A percentile compares a stretch with the other conserved stretches of the same genome.
phyloP scores from a whole-genome alignment of 176 grass and related monocot species.

The Cenchrus purpureus region DNA sequence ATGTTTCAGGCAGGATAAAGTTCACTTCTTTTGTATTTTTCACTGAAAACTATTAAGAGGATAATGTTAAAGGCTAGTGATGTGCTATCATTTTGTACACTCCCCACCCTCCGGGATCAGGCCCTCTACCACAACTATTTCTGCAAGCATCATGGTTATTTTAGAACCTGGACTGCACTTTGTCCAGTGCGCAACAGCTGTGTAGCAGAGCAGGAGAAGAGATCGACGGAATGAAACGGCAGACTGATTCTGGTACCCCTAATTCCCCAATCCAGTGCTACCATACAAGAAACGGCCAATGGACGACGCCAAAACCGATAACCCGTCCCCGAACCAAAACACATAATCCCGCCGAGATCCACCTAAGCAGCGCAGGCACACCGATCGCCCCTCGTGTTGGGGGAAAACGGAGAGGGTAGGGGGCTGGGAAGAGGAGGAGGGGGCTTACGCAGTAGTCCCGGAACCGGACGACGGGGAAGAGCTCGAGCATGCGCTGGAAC shows the following conservation, averaged over 20 bases:
- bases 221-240: background rate
- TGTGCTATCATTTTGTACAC: background rate
- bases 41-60: background rate
- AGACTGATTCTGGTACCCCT: background rate
- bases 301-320: background rate
- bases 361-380: background rate
- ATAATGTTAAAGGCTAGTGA: background rate
- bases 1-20: background rate
- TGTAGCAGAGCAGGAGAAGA: background rate
- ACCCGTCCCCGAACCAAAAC: background rate
- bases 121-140: background rate
- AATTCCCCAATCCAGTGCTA: background rate
- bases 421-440: background rate
- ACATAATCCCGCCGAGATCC: background rate
- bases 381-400: background rate
- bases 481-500: constrained; percentile 80
- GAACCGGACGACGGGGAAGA: constrained; percentile 83
- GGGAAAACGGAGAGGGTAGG: background rate
- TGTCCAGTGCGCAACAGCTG: background rate
- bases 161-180: background rate
- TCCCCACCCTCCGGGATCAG: background rate
- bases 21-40: background rate
- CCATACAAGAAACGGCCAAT: background rate
- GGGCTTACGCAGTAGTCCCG: constrained; percentile 79
- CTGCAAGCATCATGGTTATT: background rate